These are phyloP conservation scores for Neonectria ditissima DNA, from an alignment of 2,329 filamentous ascomycete genomes.

Conservation along the genomic window DNA sequence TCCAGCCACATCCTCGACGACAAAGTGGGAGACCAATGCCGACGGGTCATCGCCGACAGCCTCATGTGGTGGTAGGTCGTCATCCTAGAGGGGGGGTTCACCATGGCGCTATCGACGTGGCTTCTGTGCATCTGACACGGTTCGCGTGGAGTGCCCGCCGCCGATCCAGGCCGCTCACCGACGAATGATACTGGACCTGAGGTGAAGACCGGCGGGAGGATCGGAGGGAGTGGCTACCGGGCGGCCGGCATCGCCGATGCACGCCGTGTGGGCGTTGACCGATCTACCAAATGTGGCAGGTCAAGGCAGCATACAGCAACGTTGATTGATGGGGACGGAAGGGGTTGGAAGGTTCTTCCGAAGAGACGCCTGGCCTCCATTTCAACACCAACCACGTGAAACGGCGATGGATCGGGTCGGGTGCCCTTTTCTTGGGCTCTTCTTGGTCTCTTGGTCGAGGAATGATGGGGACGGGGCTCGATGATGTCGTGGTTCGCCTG, in stretches of 20 bases:
- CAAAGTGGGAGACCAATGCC: background rate
- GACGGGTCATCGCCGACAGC: conserved; percentile 11
- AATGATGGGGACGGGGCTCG: conserved; percentile 9
- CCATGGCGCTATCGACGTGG: conserved; percentile 19
- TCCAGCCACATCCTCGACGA: background rate
- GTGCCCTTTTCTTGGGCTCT: background rate
- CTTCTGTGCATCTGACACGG: conserved; percentile 12
- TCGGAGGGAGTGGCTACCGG: conserved; percentile 20
- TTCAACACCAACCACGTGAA: conserved; percentile 8
- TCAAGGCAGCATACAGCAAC: conserved; percentile 4
- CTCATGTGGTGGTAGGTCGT: background rate
- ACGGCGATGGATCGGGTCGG: conserved; percentile 20
- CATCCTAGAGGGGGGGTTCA: conserved; percentile 8
- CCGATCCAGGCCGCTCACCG: conserved; percentile 18
- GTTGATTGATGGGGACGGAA: conserved; percentile 6
- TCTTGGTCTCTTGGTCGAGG: conserved; percentile 1
- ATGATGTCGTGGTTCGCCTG: conserved; percentile 9
- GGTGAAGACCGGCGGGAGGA: conserved; percentile 7
- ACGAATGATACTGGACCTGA: conserved; percentile 16
- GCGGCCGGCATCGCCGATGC: conserved; percentile 40
- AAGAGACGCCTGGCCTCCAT: background rate
- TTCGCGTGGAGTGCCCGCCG: conserved; percentile 13
- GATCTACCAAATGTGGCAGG: conserved; percentile 17
- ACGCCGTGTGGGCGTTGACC: conserved; percentile 7
- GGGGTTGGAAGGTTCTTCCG: conserved; percentile 7